phyloP scores from a whole-genome alignment of 805 yeast species.

The Ogataea trehaloabstinens region DNA sequence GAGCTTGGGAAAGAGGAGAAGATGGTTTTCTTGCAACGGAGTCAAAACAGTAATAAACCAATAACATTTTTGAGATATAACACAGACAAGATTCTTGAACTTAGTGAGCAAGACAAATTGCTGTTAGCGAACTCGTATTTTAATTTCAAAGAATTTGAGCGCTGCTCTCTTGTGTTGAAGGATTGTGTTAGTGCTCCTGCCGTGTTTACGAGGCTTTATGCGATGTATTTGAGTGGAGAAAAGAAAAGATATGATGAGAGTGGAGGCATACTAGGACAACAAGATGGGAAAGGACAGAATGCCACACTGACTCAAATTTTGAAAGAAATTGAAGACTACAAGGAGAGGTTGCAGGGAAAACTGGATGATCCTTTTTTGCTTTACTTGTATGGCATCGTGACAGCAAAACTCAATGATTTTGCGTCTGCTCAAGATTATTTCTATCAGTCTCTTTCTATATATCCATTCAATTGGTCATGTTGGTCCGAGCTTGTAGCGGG shows the following conservation, averaged over 20 bases:
- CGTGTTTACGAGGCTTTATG: slow-evolving; percentile 62
- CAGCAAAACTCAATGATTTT: slow-evolving; percentile 60
- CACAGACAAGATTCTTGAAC: slow-evolving; percentile 25
- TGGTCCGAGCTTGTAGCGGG: slow-evolving; percentile 80
- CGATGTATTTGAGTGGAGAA: slow-evolving; percentile 75
- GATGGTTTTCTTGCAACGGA: slow-evolving; percentile 20
- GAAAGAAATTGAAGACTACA: slow-evolving; percentile 41
- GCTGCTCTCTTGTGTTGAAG: slow-evolving; percentile 63
- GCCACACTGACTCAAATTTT: slow-evolving; percentile 32
- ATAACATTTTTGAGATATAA: slow-evolving; percentile 12
- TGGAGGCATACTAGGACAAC: slow-evolving; percentile 59
- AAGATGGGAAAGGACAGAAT: slow-evolving; percentile 33
- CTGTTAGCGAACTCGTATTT: slow-evolving; percentile 70
- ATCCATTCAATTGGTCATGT: slow-evolving; percentile 91
- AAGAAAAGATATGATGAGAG: slow-evolving; percentile 66
- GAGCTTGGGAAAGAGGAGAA: slow-evolving; percentile 19
- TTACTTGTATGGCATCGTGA: slow-evolving; percentile 69
- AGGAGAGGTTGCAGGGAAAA: slow-evolving; percentile 9
- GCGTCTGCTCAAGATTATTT: slow-evolving; percentile 59
- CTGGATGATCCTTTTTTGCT: slow-evolving; percentile 56
- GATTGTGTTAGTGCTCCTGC: slow-evolving; percentile 51
- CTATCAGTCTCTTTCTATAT: slow-evolving; percentile 57
- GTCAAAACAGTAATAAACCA: slow-evolving; percentile 9
- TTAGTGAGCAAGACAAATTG: slow-evolving; percentile 43
- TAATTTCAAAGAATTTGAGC: slow-evolving; percentile 78